Evolutionary conservation across 352 stramenopile genomes (phyloP), one percentile per base, ranked within the genome.

Genomic region (Pythium chondricola): DNA sequence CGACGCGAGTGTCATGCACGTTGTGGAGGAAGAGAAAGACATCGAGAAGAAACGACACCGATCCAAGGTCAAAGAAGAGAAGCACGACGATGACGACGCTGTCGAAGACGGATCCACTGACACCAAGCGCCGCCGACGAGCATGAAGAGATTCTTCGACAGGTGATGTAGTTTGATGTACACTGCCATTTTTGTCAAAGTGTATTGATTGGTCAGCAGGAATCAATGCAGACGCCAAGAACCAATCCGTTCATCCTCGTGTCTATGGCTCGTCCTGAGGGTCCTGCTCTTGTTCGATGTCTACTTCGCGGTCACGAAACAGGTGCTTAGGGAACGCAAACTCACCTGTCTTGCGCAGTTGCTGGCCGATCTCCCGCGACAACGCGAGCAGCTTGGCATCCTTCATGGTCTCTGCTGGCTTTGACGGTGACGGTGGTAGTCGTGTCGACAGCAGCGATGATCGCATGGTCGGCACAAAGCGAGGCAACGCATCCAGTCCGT

Each of bases 1-100:
- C 1, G 57, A 83, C 21, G 53, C 69, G 9, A 69, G 57, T n/a
- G 76, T 90, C 8, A 82, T 84, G 51, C 71, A 91, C 29, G 76
- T 91, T 17, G 74, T 86, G 13, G 76, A 91, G 48, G 74, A 85
- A 24, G 61, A 81, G 41, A 76, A 74, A 21, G 53, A 58, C 6
- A 30, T 71, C 0, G 40, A 43, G 14, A 49, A 52, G 32, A 56
- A 50, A 46, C 39, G 45, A 13, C 53, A 33, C 54, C 29, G 73
- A 67, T 26, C n/a, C 13, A 32, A 25, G 0, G 13, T 21, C 25
- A 4, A 40, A 32, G 22, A 49, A 55, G 11, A 2, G 21, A 18
- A 39, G 32, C 22, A 46, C 2, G 2, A 13, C n/a, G 17, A 46
- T 27, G 20, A 26, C 18, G 37, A 6, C n/a, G n/a, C n/a, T n/a